Base-by-base conservation (phyloP, 192 early-diverging fungal genomes). In the Podila epicladia region DNA sequence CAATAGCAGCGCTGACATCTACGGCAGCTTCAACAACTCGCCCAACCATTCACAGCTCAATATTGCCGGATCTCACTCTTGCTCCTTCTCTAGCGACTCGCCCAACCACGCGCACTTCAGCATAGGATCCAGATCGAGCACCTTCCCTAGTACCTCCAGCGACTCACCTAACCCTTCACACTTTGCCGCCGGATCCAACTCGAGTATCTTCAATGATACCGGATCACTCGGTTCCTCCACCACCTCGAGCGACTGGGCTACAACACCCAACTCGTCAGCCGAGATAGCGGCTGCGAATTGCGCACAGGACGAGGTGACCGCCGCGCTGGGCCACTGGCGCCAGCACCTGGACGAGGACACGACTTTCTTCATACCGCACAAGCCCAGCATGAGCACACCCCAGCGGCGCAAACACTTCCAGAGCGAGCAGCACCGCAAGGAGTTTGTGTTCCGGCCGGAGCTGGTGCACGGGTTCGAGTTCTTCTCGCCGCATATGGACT, bases 381-480 rank as follows among this genome's bases (percentile, higher is more conserved):
- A 69, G 48, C 50, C 57, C 32, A 69, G 26, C 20, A 83, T 72
- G 61, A 62, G 41, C 22, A 80, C 82, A 2, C 31, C 70, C 6
- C 69, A 76, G 35, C 82, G 82, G 7, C 74, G 82, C 26, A 74
- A 76, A 41, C 22, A 83, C 59, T 83, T 83, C 28, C 82, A 73
- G 33, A 58, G 61, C 6, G 82, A 61, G 22, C 58, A 64, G 17
- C 53, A 58, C 5, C 61, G 82, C 15, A 69, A 37, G 50, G 48
- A 60, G 37, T 83, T 83, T 64, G 60, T 67, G 29, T 83, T 72
- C 61, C 67, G 55, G 22, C 29, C 74, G 5, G 60, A 83, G 5
- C 60, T 68, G 8, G 82, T 83, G 15, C 67, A 83, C 58, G 82
- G 73, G 58, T 83, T 76, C 37, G 82, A 83, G 45, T 83, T 83